Percentiles rank a stretch among this genome's conserved stretches.
Evolutionary conservation across 1,284 basidiomycete species (phyloP).

Genomic region (Puccinia horiana): DNA sequence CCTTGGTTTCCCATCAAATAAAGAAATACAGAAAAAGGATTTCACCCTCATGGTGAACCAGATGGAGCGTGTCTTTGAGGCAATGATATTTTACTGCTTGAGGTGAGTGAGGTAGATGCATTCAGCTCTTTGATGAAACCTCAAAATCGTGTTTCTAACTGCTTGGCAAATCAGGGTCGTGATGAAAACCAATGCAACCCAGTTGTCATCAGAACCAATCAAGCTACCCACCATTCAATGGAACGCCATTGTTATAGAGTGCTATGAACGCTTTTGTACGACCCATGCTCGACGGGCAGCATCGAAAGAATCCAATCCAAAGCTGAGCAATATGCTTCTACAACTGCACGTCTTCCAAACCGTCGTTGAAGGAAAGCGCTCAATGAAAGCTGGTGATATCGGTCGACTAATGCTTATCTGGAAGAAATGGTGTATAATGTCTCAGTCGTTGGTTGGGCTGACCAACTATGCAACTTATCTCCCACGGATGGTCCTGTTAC

Average conservation of each 20-base stretch:
- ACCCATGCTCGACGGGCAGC: neutral
- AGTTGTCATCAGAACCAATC: neutral
- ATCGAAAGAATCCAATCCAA: neutral
- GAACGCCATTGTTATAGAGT: neutral
- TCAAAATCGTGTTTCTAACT: too few species aligned
- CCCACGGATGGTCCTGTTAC: neutral
- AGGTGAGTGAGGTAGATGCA: neutral
- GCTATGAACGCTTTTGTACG: neutral
- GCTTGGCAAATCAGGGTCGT: too few species aligned
- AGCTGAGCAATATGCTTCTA: neutral
- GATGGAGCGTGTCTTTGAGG: constrained; percentile 4
- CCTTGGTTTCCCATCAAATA: constrained; percentile 13
- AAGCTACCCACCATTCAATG: neutral
- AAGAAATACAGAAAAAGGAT: constrained; percentile 21
- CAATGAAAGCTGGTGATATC: constrained; percentile 15
- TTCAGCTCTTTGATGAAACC: too few species aligned
- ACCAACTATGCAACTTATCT: constrained; percentile 21
- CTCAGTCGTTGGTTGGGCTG: neutral
- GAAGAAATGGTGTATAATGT: constrained; percentile 25
- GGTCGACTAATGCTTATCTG: constrained; percentile 14
- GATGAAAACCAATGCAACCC: neutral
- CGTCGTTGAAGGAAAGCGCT: constrained; percentile 14
- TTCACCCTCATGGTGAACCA: constrained; percentile 4
- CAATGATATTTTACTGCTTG: constrained; percentile 8
- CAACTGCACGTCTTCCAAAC: neutral